Conservation (phyloP, 2,329 filamentous ascomycete species). For the Colletotrichum caudatum region DNA sequence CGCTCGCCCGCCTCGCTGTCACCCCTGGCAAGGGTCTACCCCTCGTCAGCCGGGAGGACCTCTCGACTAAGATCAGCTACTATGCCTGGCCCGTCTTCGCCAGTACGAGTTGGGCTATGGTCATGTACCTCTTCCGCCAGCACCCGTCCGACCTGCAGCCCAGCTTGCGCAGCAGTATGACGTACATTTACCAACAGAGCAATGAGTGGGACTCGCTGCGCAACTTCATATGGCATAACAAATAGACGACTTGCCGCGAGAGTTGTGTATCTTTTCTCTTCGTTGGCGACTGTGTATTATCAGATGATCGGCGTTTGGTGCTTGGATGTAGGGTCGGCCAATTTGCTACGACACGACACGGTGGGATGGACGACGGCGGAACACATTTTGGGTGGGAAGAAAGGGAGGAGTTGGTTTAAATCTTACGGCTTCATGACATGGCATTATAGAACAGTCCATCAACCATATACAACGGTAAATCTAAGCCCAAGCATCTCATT, state of each 20-base stretch:
- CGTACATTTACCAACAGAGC: slow-evolving; percentile 92
- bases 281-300: slow-evolving; percentile 16
- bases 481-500: neutral
- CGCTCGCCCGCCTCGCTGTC: slow-evolving; percentile 84
- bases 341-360: neutral
- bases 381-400: slow-evolving; percentile 3
- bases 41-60: slow-evolving; percentile 61
- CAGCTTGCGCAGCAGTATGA: slow-evolving; percentile 95
- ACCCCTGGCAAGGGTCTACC: slow-evolving; percentile 69
- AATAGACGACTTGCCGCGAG: slow-evolving; percentile 52
- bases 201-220: slow-evolving; percentile 89
- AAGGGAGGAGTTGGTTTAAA: neutral
- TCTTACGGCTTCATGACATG: slow-evolving; percentile 26
- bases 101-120: slow-evolving; percentile 87
- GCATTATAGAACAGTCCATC: slow-evolving; percentile 43
- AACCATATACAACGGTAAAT: slow-evolving; percentile 20
- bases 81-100: slow-evolving; percentile 96
- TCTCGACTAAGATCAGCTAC: slow-evolving; percentile 63
- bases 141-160: slow-evolving; percentile 92
- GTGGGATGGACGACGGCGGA: neutral
- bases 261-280: neutral
- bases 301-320: slow-evolving; percentile 25
- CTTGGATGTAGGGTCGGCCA: slow-evolving; percentile 3
- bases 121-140: slow-evolving; percentile 96
- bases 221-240: slow-evolving; percentile 89